A percentile compares a stretch with the other conserved stretches of the same genome.
Conservation (phyloP, 1,284 basidiomycete species). For the Sphaerobolus stellatus region DNA sequence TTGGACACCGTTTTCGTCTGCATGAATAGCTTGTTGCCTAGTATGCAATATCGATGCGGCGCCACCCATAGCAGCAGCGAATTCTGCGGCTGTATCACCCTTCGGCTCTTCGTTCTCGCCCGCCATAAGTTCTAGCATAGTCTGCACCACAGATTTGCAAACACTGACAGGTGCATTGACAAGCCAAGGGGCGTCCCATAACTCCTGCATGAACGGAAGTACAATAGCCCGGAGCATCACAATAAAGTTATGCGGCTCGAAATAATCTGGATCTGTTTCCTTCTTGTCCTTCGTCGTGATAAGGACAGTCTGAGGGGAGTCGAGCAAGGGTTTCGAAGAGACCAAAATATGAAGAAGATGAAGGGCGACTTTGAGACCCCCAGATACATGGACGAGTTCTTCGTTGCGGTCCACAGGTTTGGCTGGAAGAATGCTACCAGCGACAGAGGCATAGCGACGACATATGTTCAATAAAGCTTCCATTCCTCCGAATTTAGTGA, state of each 20-base stretch:
- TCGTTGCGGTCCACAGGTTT: conserved; percentile 57
- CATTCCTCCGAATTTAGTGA: conserved; percentile 74
- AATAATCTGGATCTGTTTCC: conserved; percentile 73
- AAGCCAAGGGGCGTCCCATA: conserved; percentile 90
- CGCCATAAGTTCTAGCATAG: conserved; percentile 79
- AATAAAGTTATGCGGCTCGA: conserved; percentile 84
- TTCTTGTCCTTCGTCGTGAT: conserved; percentile 76
- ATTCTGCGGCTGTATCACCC: conserved; percentile 32
- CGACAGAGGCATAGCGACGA: conserved; percentile 53
- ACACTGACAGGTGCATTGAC: conserved; percentile 69
- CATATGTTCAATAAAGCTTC: conserved; percentile 66
- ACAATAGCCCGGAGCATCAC: conserved; percentile 75
- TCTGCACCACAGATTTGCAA: conserved; percentile 73
- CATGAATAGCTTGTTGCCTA: conserved; percentile 52
- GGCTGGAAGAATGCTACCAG: conserved; percentile 51
- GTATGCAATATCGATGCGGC: conserved; percentile 19
- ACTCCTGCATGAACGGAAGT: conserved; percentile 63
- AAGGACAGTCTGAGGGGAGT: conserved; percentile 80
- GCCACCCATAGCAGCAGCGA: conserved; percentile 19
- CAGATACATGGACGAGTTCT: conserved; percentile 72
- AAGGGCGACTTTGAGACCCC: conserved; percentile 80
- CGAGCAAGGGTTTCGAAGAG: conserved; percentile 77
- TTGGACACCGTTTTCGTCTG: conserved; percentile 75
- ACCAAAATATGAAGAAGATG: conserved; percentile 78
- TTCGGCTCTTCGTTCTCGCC: conserved; percentile 78